Conservation (phyloP, 2,329 filamentous ascomycete species). For the Biscogniauxia sp. region DNA sequence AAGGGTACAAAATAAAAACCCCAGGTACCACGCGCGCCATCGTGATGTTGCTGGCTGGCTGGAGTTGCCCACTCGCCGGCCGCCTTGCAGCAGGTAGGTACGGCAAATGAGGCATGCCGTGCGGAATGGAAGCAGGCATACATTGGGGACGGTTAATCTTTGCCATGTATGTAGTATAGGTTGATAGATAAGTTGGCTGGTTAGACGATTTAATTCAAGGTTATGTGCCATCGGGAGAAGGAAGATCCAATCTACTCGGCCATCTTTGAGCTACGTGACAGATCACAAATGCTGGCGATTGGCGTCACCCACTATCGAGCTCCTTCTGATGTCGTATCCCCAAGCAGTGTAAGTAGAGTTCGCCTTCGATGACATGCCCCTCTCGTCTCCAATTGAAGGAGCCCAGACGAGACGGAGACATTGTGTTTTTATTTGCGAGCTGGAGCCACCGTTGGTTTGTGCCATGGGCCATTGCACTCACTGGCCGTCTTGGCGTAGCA, state of each 20-base stretch:
- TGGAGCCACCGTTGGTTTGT: not conserved
- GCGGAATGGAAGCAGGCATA: not conserved
- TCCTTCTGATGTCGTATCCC: not conserved
- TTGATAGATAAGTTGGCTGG: not conserved
- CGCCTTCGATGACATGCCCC: not conserved
- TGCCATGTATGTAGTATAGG: not conserved
- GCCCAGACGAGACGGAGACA: not conserved
- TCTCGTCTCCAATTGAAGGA: not conserved
- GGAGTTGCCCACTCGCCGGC: not conserved
- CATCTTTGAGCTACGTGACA: not conserved
- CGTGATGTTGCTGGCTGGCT: not conserved
- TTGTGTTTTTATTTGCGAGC: not conserved
- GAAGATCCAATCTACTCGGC: not conserved
- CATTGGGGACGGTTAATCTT: not conserved
- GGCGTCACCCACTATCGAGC: not conserved
- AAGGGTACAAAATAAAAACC: not conserved
- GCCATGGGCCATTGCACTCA: not conserved
- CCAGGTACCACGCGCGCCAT: not conserved
- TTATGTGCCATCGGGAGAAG: not conserved
- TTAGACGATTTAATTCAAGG: not conserved
- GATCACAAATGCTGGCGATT: not conserved
- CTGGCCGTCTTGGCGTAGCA: not conserved
- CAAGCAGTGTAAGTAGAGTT: not conserved
- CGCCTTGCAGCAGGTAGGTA: not conserved
- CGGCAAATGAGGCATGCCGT: not conserved